Conservation (phyloP, 2,329 filamentous ascomycete genomes). For the Neonectria magnoliae region DNA sequence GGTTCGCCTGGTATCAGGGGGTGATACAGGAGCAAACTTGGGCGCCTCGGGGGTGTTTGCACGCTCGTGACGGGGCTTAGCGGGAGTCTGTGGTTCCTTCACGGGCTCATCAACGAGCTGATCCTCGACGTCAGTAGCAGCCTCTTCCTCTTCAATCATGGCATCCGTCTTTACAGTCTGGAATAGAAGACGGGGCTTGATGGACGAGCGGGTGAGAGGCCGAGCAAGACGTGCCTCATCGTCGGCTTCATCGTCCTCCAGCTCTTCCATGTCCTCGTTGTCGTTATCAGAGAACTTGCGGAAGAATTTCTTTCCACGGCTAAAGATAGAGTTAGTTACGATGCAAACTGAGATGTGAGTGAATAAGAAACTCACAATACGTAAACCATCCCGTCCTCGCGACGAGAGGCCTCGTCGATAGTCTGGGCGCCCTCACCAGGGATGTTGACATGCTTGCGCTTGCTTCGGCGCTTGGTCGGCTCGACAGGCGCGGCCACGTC, state of each 20-base stretch:
- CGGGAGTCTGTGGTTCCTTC: conserved; percentile 50
- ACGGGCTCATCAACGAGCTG: conserved; percentile 43
- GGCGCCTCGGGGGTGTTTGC: conserved; percentile 64
- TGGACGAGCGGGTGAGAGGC: conserved; percentile 71
- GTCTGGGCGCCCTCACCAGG: conserved; percentile 67
- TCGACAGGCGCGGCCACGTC: conserved; percentile 51
- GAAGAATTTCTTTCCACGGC: conserved; percentile 83
- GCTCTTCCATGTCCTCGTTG: conserved; percentile 45
- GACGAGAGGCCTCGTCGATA: conserved; percentile 70
- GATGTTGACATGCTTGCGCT: conserved; percentile 63
- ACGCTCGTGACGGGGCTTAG: conserved; percentile 43
- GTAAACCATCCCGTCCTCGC: conserved; percentile 78
- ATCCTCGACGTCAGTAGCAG: conserved; percentile 67
- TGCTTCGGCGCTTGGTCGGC: conserved; percentile 62
- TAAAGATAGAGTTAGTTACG: conserved; percentile 50
- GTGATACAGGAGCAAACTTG: conserved; percentile 67
- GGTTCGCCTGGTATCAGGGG: conserved; percentile 69
- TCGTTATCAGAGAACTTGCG: conserved; percentile 68
- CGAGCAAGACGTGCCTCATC: conserved; percentile 48
- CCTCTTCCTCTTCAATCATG: conserved; percentile 67
- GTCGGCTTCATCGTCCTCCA: conserved; percentile 49
- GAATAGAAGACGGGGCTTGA: conserved; percentile 80
- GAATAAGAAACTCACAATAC: conserved; percentile 72
- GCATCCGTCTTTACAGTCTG: conserved; percentile 59
- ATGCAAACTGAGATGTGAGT: conserved; percentile 3